phyloP scores from a whole-genome alignment of 2,329 filamentous ascomycete species.

The Exophiala sp. region DNA sequence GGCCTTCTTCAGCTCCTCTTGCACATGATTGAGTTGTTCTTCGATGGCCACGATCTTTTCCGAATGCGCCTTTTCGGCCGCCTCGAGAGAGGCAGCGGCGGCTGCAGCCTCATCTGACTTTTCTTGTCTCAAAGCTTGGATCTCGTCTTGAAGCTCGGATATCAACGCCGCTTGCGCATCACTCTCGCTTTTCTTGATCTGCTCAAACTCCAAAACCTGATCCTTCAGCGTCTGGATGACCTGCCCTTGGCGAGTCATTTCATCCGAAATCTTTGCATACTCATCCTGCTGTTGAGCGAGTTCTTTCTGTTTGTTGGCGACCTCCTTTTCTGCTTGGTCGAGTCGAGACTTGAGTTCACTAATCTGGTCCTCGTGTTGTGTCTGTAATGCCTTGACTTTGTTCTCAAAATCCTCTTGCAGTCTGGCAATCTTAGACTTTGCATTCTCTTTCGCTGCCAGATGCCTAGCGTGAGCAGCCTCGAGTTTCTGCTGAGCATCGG shows the following conservation, averaged over 20 bases:
- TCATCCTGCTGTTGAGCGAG: conserved; percentile 18
- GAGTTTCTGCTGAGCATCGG: conserved; percentile 31
- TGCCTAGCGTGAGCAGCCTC: conserved; percentile 19
- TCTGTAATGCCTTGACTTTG: conserved; percentile 14
- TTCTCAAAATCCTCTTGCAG: conserved; percentile 21
- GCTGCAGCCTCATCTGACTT: conserved; percentile 29
- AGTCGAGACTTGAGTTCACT: conserved; percentile 13
- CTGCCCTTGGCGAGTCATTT: conserved; percentile 20
- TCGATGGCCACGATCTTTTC: conserved; percentile 15
- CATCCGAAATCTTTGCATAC: conserved; percentile 16
- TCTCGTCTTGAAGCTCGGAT: conserved; percentile 14
- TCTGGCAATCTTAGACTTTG: conserved; percentile 13
- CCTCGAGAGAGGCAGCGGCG: conserved; percentile 30
- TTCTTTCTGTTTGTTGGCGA: conserved; percentile 19
- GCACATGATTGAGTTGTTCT: conserved; percentile 34
- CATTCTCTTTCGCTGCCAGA: conserved; percentile 22
- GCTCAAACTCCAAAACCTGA: conserved; percentile 15
- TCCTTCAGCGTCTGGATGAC: conserved; percentile 19
- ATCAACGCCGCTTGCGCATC: conserved; percentile 10
- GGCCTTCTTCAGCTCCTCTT: conserved; percentile 33
- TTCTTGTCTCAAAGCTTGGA: conserved; percentile 16
- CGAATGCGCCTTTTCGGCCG: conserved; percentile 13
- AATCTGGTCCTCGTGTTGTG: conserved; percentile 17
- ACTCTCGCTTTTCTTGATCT: conserved; percentile 14
- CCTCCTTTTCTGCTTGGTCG: conserved; percentile 10